Evolutionary conservation across 768 basidiomycete species (phyloP).

Genomic region (Mycena metata): DNA sequence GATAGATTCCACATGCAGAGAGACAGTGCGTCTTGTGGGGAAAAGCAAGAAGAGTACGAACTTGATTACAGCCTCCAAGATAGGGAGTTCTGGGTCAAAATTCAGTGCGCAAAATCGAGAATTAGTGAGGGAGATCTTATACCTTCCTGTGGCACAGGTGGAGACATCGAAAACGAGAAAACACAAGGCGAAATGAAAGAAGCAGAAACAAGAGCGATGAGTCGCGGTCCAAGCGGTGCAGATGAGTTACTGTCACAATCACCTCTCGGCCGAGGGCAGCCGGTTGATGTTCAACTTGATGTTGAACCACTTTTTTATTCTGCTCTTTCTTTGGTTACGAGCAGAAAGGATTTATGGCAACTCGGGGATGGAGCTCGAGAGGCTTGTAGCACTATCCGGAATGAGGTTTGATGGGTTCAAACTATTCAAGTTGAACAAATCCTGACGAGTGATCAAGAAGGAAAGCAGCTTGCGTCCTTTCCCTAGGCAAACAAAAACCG

Average conservation of each 20-base stretch:
- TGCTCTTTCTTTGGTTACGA: too few species aligned
- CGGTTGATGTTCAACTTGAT: too few species aligned
- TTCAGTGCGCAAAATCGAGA: constrained; percentile 33
- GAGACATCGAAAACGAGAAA: constrained; percentile 62
- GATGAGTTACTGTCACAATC: neutral
- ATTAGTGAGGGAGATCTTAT: constrained; percentile 36
- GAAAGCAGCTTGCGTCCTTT: too few species aligned
- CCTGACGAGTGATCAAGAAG: too few species aligned
- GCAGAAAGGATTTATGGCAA: too few species aligned
- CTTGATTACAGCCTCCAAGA: constrained; percentile 96
- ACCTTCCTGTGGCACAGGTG: constrained; percentile 88
- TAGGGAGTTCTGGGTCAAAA: constrained; percentile 79
- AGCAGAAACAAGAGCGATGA: constrained; percentile 14
- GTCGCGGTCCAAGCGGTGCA: neutral
- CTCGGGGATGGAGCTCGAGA: too few species aligned
- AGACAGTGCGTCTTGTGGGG: constrained; percentile 31
- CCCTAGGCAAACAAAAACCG: too few species aligned
- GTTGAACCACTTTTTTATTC: too few species aligned
- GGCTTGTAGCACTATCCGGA: too few species aligned
- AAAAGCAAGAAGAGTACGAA: constrained; percentile 49
- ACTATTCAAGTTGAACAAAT: too few species aligned
- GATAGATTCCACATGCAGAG: neutral
- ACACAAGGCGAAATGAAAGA: neutral
- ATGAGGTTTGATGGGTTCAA: too few species aligned
- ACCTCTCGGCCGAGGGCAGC: too few species aligned